A percentile compares a stretch with the other conserved stretches of the same genome.
phyloP scores from a whole-genome alignment of 73 alveolate genomes.

The Paramecium octaurelia region DNA sequence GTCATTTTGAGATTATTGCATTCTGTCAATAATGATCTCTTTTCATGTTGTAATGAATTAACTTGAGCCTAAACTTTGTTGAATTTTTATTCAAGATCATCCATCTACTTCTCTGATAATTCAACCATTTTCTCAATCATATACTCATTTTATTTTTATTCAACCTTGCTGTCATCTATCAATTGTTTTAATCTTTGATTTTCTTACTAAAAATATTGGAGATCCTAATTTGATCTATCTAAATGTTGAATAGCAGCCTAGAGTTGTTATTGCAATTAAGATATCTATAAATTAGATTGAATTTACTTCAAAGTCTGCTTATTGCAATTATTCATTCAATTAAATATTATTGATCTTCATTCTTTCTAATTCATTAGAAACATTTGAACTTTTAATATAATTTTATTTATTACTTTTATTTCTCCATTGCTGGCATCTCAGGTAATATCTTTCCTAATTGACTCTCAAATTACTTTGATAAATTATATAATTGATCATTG shows the following conservation, averaged over 20 bases:
- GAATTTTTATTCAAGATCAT: slow-evolving; percentile 31
- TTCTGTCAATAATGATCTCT: slow-evolving; percentile 18
- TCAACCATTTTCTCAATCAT: slow-evolving; percentile 49
- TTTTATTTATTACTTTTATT: background rate
- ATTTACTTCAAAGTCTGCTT: slow-evolving; percentile 38
- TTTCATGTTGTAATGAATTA: slow-evolving; percentile 37
- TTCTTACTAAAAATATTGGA: background rate
- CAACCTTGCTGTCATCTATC: background rate
- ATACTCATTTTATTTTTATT: slow-evolving; percentile 25
- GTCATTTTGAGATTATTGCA: background rate
- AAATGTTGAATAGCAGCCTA: slow-evolving; percentile 20
- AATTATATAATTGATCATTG: background rate
- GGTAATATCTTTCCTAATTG: slow-evolving; percentile 9
- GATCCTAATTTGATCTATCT: background rate
- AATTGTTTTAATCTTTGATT: background rate
- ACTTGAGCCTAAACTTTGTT: slow-evolving; percentile 11
- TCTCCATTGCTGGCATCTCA: slow-evolving; percentile 19
- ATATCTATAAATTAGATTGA: background rate
- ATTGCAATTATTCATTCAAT: background rate
- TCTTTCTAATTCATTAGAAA: slow-evolving; percentile 2
- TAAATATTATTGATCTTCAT: background rate
- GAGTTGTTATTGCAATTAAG: background rate
- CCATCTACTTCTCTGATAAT: slow-evolving; percentile 37
- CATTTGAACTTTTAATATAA: background rate
- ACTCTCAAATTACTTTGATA: slow-evolving; percentile 4